Evolutionary conservation across 2,329 filamentous ascomycete genomes (phyloP), one percentile per base, ranked within the genome.

Genomic region (Colletotrichum plurivorum): DNA sequence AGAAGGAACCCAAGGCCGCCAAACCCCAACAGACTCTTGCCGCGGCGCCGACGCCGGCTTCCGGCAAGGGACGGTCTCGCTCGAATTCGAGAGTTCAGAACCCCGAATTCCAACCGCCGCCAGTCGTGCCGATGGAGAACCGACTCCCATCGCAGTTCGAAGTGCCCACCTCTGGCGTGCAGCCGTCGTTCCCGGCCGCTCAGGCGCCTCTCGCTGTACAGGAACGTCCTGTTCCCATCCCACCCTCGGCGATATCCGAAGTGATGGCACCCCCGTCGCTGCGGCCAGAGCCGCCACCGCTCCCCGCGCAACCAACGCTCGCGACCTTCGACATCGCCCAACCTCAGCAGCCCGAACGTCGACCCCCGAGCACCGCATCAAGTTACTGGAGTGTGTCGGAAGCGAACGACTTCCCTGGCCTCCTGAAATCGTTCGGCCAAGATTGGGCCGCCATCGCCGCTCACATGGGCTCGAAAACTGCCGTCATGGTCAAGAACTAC

Each of bases 351-450:
- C 78, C 80, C 43, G 87, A 90, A 73, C 85, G 87, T 51, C 88
- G 87, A 67, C 79, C 81, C 10, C 84, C 84, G 22, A 82, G 82
- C 63, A 90, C 91, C 72, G 89, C 92, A 15, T 94, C 92, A 1
- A 95, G 93, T 78, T 96, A 96, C 78, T 96, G 93, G 93, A 95
- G 93, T 75, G 93, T 95, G 22, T 92, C 92, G 1, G 93, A 96
- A 80, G 87, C 92, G 63, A 92, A 87, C 54, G 93, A 95, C 75
- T 96, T 96, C 78, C 90, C 91, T 43, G 87, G 86, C 64, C 85
- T 94, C 67, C 84, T 96, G 54, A 87, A 85, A 58, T 88, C 93
- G 63, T 95, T 94, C 81, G 93, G 93, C 67, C 94, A 91, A 16
- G 93, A 96, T 77, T 96, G 93, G 89, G 83, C 84, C 56, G 88